phyloP scores from a whole-genome alignment of 148 eudicot genomes.

The Camellia granthamiana region DNA sequence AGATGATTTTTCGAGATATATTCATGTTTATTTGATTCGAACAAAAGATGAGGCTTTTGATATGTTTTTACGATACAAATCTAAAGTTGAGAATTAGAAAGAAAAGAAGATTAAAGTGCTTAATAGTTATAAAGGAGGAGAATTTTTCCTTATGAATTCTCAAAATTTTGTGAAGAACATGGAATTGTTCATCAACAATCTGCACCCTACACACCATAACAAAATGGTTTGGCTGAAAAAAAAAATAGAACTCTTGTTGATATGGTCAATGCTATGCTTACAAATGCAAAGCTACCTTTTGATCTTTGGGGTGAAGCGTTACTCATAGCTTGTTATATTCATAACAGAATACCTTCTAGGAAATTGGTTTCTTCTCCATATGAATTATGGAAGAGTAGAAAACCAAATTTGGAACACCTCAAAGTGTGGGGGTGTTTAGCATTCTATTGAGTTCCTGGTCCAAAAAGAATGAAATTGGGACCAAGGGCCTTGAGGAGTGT shows the following conservation, averaged over 20 bases:
- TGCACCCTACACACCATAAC: constrained; percentile 1
- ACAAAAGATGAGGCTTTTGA: constrained; percentile 13
- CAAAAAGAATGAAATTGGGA: background rate
- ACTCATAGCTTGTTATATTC: background rate
- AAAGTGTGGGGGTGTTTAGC: background rate
- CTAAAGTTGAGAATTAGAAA: constrained; percentile 3
- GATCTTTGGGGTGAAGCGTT: background rate
- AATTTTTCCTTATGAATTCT: background rate
- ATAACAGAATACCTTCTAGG: background rate
- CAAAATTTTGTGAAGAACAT: constrained; percentile 1
- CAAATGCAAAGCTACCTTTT: background rate
- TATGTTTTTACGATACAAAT: background rate
- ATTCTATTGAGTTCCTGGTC: background rate
- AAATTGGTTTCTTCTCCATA: background rate
- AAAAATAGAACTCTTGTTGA: constrained; percentile 8
- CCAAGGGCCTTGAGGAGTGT: background rate
- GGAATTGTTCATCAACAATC: background rate
- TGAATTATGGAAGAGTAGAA: constrained; percentile 11
- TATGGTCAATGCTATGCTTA: constrained; percentile 11
- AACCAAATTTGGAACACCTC: background rate
- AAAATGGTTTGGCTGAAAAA: constrained; percentile 14
- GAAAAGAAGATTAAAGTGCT: background rate
- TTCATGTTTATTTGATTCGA: constrained; percentile 3
- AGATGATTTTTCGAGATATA: constrained; percentile 7
- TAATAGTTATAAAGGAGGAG: constrained; percentile 3